Base-by-base conservation (phyloP, 495 filamentous ascomycete species). In the Mycothermus thermophilus region DNA sequence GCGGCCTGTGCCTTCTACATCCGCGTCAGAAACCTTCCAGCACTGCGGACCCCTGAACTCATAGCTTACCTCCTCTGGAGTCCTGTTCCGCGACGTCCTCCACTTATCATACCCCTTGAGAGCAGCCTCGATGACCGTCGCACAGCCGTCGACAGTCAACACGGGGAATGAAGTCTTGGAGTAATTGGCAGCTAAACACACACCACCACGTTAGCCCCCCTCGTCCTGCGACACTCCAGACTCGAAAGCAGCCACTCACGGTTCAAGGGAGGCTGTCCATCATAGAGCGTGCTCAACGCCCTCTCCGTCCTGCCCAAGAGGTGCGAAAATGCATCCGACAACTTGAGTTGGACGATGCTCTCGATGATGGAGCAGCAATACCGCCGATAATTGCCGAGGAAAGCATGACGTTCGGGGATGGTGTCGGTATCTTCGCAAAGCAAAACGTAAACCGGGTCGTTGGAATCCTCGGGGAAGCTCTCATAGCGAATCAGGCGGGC, bases 371-470 rank as follows among this genome's bases (percentile, higher is more conserved):
- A 75, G 8, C 74, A 72, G 52, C 86, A 90, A 46, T 92, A 96
- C 30, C 92, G 73, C 15, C 87, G 67, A 52, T 95, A 99, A 47
- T 96, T 96, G 1, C 90, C 88, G n/a, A 96, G 69, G 52, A 99
- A 99, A 9, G 87, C 83, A 60, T 99, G 90, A 16, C 82, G 69
- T 54, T 99, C 92, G 1, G 92, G 92, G 20, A 87, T 66, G 0
- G 90, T 95, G 54, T 96, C 92, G 21, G 94, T 83, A 52, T 99
- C 90, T 41, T 94, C 85, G 32, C 82, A 59, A 5, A 99, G 68
- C 39, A 93, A 86, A 23, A 83, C 59, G 19, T 87, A 68, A 10
- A 78, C 83, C 6, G 80, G 72, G 52, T 95, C 75, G 11, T 83
- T 72, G 0, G 76, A 80, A 40, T 92, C 80, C 34, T 81, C 71